Evolutionary conservation across 768 basidiomycete genomes (phyloP).

Genomic region (Auricularia sp.): DNA sequence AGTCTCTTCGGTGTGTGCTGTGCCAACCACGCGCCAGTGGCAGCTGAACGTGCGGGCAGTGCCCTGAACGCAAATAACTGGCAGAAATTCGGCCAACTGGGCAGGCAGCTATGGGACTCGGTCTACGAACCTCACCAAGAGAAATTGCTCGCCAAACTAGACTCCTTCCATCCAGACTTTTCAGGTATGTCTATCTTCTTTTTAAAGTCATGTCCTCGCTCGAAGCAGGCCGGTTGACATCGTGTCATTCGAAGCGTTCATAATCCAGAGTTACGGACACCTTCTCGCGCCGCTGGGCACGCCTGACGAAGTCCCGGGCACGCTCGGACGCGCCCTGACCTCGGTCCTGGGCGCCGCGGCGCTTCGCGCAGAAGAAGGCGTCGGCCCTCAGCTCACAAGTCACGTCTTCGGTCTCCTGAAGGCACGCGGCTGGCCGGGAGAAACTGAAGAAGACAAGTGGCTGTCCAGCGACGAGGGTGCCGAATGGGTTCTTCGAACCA

Average conservation of each 20-base stretch:
- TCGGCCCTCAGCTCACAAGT: constrained; percentile 79
- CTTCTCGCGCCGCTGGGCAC: constrained; percentile 63
- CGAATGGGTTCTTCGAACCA: constrained; percentile 78
- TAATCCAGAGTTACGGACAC: constrained; percentile 77
- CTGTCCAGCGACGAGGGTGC: constrained; percentile 78
- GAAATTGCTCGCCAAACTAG: constrained; percentile 83
- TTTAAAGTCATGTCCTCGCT: not conserved
- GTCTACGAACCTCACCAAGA: constrained; percentile 85
- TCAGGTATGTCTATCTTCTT: constrained; percentile 54
- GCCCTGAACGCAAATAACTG: constrained; percentile 38
- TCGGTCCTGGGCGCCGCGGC: constrained; percentile 80
- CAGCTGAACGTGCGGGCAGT: not conserved
- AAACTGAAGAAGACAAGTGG: constrained; percentile 67
- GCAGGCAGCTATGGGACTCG: constrained; percentile 66
- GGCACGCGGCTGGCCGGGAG: constrained; percentile 48
- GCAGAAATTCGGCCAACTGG: constrained; percentile 57
- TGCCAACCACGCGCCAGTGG: not conserved
- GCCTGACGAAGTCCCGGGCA: constrained; percentile 51
- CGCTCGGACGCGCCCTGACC: constrained; percentile 74
- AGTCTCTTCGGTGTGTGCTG: constrained; percentile 50
- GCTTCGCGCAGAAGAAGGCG: constrained; percentile 73
- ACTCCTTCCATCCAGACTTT: constrained; percentile 86
- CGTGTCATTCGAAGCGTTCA: constrained; percentile 46
- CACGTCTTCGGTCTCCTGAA: constrained; percentile 89
- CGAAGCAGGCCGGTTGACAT: not conserved